Evolutionary conservation across 345 rosid species (phyloP).

Genomic region (Laguncularia racemosa): DNA sequence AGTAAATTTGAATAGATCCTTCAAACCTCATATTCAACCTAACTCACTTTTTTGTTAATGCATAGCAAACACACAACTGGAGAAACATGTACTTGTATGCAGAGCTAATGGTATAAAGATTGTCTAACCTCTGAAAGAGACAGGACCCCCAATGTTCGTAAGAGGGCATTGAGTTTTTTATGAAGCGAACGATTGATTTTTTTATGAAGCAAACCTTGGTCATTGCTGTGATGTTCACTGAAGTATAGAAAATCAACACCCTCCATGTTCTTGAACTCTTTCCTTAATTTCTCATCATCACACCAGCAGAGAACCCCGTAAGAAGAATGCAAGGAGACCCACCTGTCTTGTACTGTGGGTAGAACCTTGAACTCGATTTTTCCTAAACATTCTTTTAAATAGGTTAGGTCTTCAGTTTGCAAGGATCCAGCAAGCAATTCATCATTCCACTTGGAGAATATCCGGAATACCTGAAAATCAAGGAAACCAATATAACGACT

Average conservation of each 20-base stretch:
- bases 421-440: constrained; percentile 51
- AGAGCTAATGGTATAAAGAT: background rate
- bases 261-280: constrained; percentile 50
- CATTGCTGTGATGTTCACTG: constrained; percentile 37
- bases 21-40: no score
- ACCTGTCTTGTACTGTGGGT: constrained; percentile 72
- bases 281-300: constrained; percentile 53
- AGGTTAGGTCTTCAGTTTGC: constrained; percentile 41
- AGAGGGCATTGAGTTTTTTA: constrained; percentile 38
- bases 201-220: constrained; percentile 44
- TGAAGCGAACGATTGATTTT: constrained; percentile 42
- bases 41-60: no score
- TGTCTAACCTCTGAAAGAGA: constrained; percentile 67
- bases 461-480: constrained; percentile 62
- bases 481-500: constrained; percentile 3
- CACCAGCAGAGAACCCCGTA: constrained; percentile 88
- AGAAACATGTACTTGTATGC: no score
- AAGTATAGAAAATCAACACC: constrained; percentile 59
- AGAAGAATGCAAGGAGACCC: constrained; percentile 87
- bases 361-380: constrained; percentile 58
- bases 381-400: constrained; percentile 51
- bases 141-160: constrained; percentile 71
- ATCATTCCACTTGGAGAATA: constrained; percentile 74
- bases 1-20: no score
- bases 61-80: no score